Evolutionary conservation across 2,329 filamentous ascomycete genomes (phyloP).

Genomic region (Dothidotthia symphoricarpi): DNA sequence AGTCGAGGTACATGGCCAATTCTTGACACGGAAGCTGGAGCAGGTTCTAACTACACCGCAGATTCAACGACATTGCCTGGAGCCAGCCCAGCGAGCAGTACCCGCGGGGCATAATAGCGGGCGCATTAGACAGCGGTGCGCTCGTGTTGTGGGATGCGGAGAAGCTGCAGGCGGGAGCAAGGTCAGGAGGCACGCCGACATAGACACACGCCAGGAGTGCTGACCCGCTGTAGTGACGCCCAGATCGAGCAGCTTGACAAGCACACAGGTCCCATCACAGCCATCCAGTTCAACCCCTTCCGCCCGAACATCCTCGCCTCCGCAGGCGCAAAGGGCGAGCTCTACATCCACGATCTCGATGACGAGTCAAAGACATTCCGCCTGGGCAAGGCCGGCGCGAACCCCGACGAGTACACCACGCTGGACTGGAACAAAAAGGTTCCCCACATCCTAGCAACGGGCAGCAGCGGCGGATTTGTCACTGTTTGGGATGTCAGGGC

Average conservation of each 20-base stretch:
- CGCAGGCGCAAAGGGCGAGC: slow-evolving; percentile 89
- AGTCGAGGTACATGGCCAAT: slow-evolving; percentile 68
- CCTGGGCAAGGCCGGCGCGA: slow-evolving; percentile 80
- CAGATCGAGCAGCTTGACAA: slow-evolving; percentile 83
- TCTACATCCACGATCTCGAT: slow-evolving; percentile 93
- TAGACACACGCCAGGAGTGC: slow-evolving; percentile 35
- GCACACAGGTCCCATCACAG: slow-evolving; percentile 89
- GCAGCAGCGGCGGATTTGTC: slow-evolving; percentile 88
- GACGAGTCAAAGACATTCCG: slow-evolving; percentile 85
- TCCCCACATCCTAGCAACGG: slow-evolving; percentile 91
- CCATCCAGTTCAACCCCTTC: slow-evolving; percentile 93
- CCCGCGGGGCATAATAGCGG: slow-evolving; percentile 86
- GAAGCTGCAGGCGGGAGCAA: slow-evolving; percentile 56
- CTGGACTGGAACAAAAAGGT: slow-evolving; percentile 99
- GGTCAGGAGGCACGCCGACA: slow-evolving; percentile 50
- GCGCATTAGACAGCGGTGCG: slow-evolving; percentile 89
- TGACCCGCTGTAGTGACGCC: slow-evolving; percentile 59
- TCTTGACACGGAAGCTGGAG: neutral
- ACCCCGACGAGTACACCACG: slow-evolving; percentile 92
- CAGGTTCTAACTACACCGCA: slow-evolving; percentile 43
- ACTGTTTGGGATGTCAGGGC: slow-evolving; percentile 98
- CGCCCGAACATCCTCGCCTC: slow-evolving; percentile 89
- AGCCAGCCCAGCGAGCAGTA: slow-evolving; percentile 75
- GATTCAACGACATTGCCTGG: slow-evolving; percentile 98
- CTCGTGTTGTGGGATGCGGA: slow-evolving; percentile 92